These are phyloP conservation scores for Verbascum thapsus DNA, from an alignment of 257 asterid species.

Conservation along the genomic window DNA sequence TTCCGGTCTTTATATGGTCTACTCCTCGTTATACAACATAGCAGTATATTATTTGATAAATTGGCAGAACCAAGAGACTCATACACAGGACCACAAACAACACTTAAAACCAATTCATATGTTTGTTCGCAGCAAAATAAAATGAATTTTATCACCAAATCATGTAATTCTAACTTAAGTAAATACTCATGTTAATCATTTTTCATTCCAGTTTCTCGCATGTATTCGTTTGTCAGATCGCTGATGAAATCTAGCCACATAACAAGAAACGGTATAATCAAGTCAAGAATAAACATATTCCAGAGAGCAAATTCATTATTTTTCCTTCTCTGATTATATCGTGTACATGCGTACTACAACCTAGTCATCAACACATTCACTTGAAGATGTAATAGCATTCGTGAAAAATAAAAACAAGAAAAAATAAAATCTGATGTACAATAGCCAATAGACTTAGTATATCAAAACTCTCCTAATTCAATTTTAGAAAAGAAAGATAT, in stretches of 20 bases:
- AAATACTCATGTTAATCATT: background rate
- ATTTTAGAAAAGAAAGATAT: slow-evolving; percentile 10
- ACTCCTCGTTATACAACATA: slow-evolving; percentile 8
- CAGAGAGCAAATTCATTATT: slow-evolving; percentile 1
- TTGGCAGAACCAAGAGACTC: slow-evolving; percentile 1
- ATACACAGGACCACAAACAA: background rate
- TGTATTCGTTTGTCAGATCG: background rate
- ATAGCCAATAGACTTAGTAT: background rate
- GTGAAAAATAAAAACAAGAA: background rate
- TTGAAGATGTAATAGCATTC: background rate
- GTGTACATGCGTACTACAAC: background rate
- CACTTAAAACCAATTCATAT: background rate
- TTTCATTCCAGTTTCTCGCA: background rate
- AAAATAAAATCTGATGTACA: slow-evolving; percentile 4
- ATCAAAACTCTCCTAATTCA: background rate
- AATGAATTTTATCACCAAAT: background rate
- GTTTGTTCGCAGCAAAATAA: too few species aligned
- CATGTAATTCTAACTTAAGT: background rate
- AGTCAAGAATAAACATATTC: slow-evolving; percentile 2
- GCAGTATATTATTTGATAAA: slow-evolving; percentile 1
- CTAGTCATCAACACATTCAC: background rate
- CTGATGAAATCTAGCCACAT: background rate
- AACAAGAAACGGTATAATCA: slow-evolving; percentile 1
- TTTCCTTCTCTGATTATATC: background rate
- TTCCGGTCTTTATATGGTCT: background rate